A percentile compares a stretch with the other conserved stretches of the same genome.
These are phyloP conservation scores for Nicotiana benthamiana DNA, from an alignment of 257 asterid genomes.

Conservation along the genomic window DNA sequence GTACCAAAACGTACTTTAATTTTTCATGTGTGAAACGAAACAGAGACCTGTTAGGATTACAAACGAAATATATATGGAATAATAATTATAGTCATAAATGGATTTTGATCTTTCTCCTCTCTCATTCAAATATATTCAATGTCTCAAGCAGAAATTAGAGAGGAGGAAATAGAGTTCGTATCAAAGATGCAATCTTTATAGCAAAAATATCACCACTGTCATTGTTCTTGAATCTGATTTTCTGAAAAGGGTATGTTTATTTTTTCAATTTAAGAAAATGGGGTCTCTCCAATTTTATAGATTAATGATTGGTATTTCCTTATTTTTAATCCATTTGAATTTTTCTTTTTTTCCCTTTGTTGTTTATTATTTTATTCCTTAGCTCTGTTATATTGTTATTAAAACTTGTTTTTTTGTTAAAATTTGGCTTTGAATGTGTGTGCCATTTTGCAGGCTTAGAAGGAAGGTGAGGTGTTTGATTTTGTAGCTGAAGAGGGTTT, in stretches of 20 bases:
- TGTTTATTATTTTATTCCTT: slow-evolving; percentile 10
- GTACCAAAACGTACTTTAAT: background rate
- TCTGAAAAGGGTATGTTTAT: background rate
- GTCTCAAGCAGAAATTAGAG: background rate
- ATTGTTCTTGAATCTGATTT: background rate
- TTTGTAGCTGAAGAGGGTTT: slow-evolving; percentile 41
- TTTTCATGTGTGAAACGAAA: background rate
- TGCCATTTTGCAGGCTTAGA: slow-evolving; percentile 41
- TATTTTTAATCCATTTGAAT: slow-evolving; percentile 33
- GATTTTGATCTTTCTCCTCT: background rate
- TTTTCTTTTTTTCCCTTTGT: slow-evolving; percentile 18
- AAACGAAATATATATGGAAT: background rate
- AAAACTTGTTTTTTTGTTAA: slow-evolving; percentile 13
- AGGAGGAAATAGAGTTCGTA: background rate
- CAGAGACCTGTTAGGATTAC: background rate
- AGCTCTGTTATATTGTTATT: background rate
- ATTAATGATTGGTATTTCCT: slow-evolving; percentile 40
- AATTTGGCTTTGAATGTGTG: slow-evolving; percentile 15
- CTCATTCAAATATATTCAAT: background rate
- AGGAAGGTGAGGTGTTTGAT: slow-evolving; percentile 51
- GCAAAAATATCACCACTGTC: background rate
- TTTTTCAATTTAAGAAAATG: background rate
- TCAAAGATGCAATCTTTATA: background rate
- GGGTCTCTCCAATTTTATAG: slow-evolving; percentile 12
- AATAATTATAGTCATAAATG: background rate